Evolutionary conservation across 495 filamentous ascomycete genomes (phyloP), one percentile per base, ranked within the genome.

Genomic region (Penicillium verhagenii): DNA sequence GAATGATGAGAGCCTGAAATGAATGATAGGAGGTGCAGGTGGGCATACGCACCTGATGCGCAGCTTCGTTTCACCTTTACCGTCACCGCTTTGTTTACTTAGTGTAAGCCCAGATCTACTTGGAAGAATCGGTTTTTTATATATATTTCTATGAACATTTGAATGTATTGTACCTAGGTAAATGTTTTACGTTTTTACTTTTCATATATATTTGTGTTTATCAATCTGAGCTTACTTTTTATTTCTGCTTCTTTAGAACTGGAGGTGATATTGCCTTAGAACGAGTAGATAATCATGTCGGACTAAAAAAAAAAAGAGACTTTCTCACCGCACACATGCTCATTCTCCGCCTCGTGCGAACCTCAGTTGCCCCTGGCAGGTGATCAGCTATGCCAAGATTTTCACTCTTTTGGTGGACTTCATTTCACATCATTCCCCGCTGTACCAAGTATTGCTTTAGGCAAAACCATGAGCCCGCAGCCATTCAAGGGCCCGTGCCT

Each of bases 401-500:
- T 35, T 16, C 6, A 6, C 37, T 18, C 8, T 4, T 21, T 19
- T 18, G 37, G 11, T 31, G 28, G 20, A 10, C 18, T 21, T 5
- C 35, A 23, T 20, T 35, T 49, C n/a, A n/a, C 33, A 35, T 35
- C 33, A 35, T 35, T n/a, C 11, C n/a, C n/a, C 16, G 13, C n/a
- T 37, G 21, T 10, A 25, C 31, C 16, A 52, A 10, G 21, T 16
- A 46, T n/a, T 3, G 4, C 31, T 37, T 72, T 55, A 80, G 16
- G 61, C 66, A 68, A 90, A 90, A 5, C 79, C 81, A 65, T 88
- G 82, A 21, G 80, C 73, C 52, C 70, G 68, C 54, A 94, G 70
- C 90, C 90, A 94, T 65, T 87, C 85, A 67, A 83, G 73, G 40
- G 93, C 78, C 50, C 76, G 66, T 56, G 74, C 71, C 61, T 82